Conservation (phyloP, 2,329 filamentous ascomycete genomes). For the Neophaeococcomyces mojaviensis region DNA sequence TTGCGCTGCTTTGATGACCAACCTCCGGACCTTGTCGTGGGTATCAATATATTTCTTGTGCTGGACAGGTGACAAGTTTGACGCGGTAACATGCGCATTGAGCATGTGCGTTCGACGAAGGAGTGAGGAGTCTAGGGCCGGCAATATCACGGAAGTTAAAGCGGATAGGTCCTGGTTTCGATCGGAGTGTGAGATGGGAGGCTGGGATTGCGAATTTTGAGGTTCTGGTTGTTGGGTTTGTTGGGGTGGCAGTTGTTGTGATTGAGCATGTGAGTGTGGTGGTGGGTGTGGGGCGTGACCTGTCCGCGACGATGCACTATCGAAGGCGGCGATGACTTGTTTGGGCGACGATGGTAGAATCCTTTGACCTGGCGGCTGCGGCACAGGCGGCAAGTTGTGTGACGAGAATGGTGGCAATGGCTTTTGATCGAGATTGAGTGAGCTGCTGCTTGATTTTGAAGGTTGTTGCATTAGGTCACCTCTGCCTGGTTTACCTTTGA, state of each 20-base stretch:
- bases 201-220: constrained; percentile 12
- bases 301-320: constrained; percentile 16
- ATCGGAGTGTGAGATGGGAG: constrained; percentile 22
- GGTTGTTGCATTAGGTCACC: constrained; percentile 18
- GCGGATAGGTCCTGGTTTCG: constrained; percentile 69
- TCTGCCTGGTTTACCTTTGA: constrained; percentile 24
- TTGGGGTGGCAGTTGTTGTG: constrained; percentile 42
- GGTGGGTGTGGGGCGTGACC: constrained; percentile 11
- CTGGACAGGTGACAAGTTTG: constrained; percentile 26
- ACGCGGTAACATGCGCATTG: constrained; percentile 30
- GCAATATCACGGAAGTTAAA: constrained; percentile 83
- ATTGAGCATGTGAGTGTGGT: constrained; percentile 1
- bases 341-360: constrained; percentile 2
- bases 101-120: constrained; percentile 62
- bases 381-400: constrained; percentile 14
- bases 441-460: constrained; percentile 19
- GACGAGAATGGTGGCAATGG: constrained; percentile 26
- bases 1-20: constrained; percentile 74
- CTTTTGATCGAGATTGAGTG: constrained; percentile 21
- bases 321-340: constrained; percentile 10
- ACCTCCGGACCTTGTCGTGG: constrained; percentile 72
- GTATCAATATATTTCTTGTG: constrained; percentile 63
- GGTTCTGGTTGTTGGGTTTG: constrained; percentile 48
- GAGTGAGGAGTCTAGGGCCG: constrained; percentile 83
- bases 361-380: constrained; percentile 11